phyloP scores from a whole-genome alignment of 2,329 filamentous ascomycete species.

The Myotisia sp. region DNA sequence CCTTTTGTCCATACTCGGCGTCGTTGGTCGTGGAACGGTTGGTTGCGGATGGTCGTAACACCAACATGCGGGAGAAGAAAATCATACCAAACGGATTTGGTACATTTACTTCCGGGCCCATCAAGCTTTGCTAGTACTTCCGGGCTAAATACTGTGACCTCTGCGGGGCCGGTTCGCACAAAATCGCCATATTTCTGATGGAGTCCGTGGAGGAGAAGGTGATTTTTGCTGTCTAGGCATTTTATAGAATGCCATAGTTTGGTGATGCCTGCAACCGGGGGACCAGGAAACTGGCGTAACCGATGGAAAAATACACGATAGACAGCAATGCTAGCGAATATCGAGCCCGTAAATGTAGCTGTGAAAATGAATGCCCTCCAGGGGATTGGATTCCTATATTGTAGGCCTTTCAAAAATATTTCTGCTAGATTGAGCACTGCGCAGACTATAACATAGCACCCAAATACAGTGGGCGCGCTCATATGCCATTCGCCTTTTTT shows the following conservation, averaged over 20 bases:
- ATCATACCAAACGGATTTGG: constrained; percentile 32
- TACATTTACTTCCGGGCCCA: constrained; percentile 16
- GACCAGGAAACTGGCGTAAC: background rate
- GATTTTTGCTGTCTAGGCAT: background rate
- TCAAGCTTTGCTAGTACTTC: constrained; percentile 1
- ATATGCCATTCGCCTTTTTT: constrained; percentile 3
- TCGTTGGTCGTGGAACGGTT: constrained; percentile 24
- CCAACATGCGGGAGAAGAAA: constrained; percentile 20
- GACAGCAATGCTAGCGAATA: constrained; percentile 1
- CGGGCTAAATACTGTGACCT: constrained; percentile 1
- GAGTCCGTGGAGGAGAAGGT: constrained; percentile 1
- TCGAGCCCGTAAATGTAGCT: background rate
- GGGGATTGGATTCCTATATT: background rate
- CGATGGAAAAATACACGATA: constrained; percentile 6
- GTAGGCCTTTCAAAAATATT: background rate
- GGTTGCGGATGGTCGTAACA: constrained; percentile 27
- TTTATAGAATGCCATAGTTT: constrained; percentile 1
- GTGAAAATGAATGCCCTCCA: background rate
- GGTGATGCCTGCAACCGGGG: background rate
- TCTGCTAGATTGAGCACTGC: background rate
- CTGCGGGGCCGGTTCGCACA: constrained; percentile 2
- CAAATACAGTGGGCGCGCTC: background rate
- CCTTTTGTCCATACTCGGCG: constrained; percentile 28
- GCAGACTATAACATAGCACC: background rate
- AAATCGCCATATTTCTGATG: constrained; percentile 4